phyloP scores from a whole-genome alignment of 768 basidiomycete species.

The Tephrocybe rancida region DNA sequence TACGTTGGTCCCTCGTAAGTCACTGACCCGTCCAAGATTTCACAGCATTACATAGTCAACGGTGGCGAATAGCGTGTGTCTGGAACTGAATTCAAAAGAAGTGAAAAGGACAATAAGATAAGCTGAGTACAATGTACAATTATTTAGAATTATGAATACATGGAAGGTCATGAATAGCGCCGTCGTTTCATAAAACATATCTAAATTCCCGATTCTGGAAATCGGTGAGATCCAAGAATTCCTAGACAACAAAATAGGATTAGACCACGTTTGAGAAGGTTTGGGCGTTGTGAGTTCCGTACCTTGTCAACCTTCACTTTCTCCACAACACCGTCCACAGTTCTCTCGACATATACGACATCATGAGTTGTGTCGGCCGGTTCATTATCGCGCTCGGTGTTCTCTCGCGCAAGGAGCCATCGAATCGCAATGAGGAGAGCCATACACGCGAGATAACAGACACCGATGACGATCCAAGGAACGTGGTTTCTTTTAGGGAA shows the following conservation, averaged over 20 bases:
- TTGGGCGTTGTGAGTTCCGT: not conserved
- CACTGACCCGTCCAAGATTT: too few relatives aligned
- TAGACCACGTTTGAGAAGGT: too few relatives aligned
- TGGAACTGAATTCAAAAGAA: too few relatives aligned
- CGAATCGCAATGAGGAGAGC: constrained; percentile 50
- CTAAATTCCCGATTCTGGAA: constrained; percentile 72
- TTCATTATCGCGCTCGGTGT: constrained; percentile 63
- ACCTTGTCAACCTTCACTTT: constrained; percentile 72
- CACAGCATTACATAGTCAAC: too few relatives aligned
- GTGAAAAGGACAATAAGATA: too few relatives aligned
- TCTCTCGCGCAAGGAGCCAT: constrained; percentile 56
- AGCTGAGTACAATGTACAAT: too few relatives aligned
- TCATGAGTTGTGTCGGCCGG: constrained; percentile 55
- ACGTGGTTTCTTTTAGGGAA: constrained; percentile 55
- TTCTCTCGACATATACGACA: constrained; percentile 60
- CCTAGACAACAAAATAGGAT: constrained; percentile 43
- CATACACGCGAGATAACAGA: constrained; percentile 62
- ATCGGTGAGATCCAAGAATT: constrained; percentile 75
- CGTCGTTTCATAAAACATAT: constrained; percentile 58
- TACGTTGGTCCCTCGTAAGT: too few relatives aligned
- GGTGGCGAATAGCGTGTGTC: too few relatives aligned
- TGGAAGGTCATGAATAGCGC: too few relatives aligned
- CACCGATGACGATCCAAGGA: constrained; percentile 77
- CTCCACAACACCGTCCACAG: constrained; percentile 51
- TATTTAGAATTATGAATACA: too few relatives aligned